phyloP scores from a whole-genome alignment of 306 rosid genomes.

The Parietaria judaica region DNA sequence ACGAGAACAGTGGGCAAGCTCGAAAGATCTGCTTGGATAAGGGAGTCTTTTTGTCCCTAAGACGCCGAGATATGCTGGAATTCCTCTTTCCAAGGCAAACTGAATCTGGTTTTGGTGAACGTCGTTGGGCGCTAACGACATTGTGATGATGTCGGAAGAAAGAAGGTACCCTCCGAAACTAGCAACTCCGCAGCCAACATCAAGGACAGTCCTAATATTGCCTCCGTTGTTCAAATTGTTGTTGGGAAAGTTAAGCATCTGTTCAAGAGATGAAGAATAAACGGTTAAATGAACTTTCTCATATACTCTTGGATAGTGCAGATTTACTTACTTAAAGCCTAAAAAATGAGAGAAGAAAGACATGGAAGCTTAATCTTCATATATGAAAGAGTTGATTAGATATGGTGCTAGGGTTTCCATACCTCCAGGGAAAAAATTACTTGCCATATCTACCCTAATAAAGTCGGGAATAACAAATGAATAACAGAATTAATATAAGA shows the following conservation, averaged over 20 bases:
- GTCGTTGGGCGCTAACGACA: conserved; percentile 99
- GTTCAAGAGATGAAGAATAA: conserved; percentile 2
- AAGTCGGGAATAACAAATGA: no score
- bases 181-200: conserved; percentile 99
- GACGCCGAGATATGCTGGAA: conserved; percentile 95
- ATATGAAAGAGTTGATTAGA: no score
- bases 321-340: no score
- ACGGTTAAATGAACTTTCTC: not conserved
- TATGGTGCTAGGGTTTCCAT: no score
- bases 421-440: no score
- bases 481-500: no score
- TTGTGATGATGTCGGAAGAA: conserved; percentile 68
- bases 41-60: conserved; percentile 97
- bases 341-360: not conserved
- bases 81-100: conserved; percentile 98
- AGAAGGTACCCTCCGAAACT: conserved; percentile 97
- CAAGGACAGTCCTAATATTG: conserved; percentile 82
- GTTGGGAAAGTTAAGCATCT: conserved; percentile 92
- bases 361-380: no score
- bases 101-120: conserved; percentile 99
- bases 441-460: no score
- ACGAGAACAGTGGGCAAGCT: conserved; percentile 97
- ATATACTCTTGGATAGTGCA: not conserved
- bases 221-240: conserved; percentile 67
- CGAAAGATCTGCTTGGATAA: conserved; percentile 98